Base-by-base conservation (phyloP, 2,329 filamentous ascomycete genomes). In the Chrysosporium queenslandicum region DNA sequence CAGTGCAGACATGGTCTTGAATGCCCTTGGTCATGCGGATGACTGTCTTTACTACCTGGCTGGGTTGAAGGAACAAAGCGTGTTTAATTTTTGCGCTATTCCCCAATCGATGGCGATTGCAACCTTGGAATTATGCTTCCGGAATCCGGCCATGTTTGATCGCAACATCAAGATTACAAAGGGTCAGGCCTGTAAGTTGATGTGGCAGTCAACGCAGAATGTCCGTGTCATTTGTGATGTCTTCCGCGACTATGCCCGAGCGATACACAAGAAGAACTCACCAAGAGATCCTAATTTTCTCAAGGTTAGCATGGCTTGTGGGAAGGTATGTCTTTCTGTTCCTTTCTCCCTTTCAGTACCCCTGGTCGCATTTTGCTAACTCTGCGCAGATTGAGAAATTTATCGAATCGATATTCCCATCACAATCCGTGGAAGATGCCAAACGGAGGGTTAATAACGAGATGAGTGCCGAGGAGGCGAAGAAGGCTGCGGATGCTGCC, bases 21-120 rank as follows among this genome's bases (percentile, higher is more conserved):
- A 92, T 62, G 87, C 91, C 4, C 76, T 98, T 40, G 82, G 83
- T 64, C 86, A 94, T 60, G 85, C 80, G 3, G 89, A 96, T 58
- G 89, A 97, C 65, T 97, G 91, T 66, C 72, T 98, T n/a, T 96
- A 90, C 75, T 98, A 97, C 73, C 88, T 98, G 74, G 91, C 91
- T 4, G 92, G 87, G 43, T 81, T 98, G 58, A 84, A 85, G 59
- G 92, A 98, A 66, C 92, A 98, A 74, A 94, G 88, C 66, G 88
- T 95, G 23, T 98, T 98, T 81, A 98, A 98, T 77, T 98, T 98
- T 69, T 89, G 89, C 45, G 91, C 91, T 53, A 98, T 98, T 58
- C 92, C 92, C 2, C 92, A 98, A 70, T 77, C 83, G 58, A 98
- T 98, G 92, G 92, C 91, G 50, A 96, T 98, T 67, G 91, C 92